Evolutionary conservation across 306 rosid genomes (phyloP).

Genomic region (Gleditsia sinensis): DNA sequence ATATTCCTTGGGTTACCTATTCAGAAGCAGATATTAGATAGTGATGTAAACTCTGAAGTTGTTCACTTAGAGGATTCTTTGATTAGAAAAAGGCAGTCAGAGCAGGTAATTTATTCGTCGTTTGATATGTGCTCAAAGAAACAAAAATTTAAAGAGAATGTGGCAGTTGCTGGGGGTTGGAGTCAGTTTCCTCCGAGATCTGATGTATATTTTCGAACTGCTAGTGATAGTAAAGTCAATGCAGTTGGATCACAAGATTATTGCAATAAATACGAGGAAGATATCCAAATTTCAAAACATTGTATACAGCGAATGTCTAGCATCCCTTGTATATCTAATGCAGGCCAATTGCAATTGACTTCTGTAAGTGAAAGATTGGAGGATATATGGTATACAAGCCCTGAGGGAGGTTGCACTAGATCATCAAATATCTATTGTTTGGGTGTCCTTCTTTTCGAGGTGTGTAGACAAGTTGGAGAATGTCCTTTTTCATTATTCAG

Average conservation of each 20-base stretch:
- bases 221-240: conserved; percentile 44
- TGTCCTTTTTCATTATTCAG: conserved; percentile 21
- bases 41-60: conserved; percentile 47
- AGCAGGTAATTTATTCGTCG: conserved; percentile 47
- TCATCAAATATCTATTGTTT: conserved; percentile 81
- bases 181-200: conserved; percentile 46
- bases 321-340: conserved; percentile 46
- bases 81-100: conserved; percentile 55
- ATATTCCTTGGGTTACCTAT: conserved; percentile 60
- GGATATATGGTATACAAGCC: conserved; percentile 82
- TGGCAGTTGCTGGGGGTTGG: conserved; percentile 44
- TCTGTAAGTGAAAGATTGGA: conserved; percentile 57
- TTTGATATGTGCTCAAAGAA: conserved; percentile 56
- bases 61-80: conserved; percentile 44
- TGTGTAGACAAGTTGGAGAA: conserved; percentile 43
- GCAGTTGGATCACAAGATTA: conserved; percentile 41
- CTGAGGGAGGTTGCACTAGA: conserved; percentile 73
- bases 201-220: conserved; percentile 41
- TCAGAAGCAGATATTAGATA: conserved; percentile 42
- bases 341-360: conserved; percentile 44
- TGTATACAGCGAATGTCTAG: conserved; percentile 50
- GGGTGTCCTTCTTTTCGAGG: conserved; percentile 96
- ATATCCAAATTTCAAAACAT: conserved; percentile 35
- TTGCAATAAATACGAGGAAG: conserved; percentile 43
- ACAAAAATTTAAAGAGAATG: conserved; percentile 52